Conservation (phyloP, 306 rosid genomes). For the Castanopsis chinensis region DNA sequence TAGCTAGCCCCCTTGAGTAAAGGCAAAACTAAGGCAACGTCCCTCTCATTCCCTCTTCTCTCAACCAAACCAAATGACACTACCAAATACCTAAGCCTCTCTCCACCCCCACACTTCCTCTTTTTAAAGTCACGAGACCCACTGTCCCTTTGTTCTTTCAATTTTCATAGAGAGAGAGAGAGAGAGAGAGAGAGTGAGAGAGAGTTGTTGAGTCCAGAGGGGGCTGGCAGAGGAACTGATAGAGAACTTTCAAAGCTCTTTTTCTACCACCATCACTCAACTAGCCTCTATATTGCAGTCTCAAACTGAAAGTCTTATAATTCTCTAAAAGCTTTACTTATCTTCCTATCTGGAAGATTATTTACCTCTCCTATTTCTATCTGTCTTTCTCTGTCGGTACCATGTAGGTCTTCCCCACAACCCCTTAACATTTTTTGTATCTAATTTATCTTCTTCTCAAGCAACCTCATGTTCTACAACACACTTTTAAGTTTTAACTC, state of each 20-base stretch:
- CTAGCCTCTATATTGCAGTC: slow-evolving; percentile 82
- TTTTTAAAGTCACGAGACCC: slow-evolving; percentile 90
- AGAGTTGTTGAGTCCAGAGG: slow-evolving; percentile 30
- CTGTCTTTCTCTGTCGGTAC: slow-evolving; percentile 60
- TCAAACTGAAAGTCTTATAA: slow-evolving; percentile 73
- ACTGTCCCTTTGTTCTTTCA: slow-evolving; percentile 65
- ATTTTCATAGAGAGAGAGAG: slow-evolving; percentile 30
- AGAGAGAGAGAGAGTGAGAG: slow-evolving; percentile 24
- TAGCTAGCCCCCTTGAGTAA: slow-evolving; percentile 6
- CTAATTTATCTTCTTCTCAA: slow-evolving; percentile 9
- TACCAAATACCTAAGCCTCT: slow-evolving; percentile 29
- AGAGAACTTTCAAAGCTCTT: slow-evolving; percentile 99
- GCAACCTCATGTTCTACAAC: not conserved
- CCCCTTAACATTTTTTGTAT: slow-evolving; percentile 10
- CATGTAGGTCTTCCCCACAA: slow-evolving; percentile 79
- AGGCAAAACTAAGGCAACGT: slow-evolving; percentile 19
- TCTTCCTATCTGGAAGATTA: slow-evolving; percentile 40
- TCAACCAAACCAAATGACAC: slow-evolving; percentile 51
- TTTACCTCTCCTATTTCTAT: slow-evolving; percentile 28
- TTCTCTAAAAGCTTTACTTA: slow-evolving; percentile 37
- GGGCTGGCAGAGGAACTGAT: slow-evolving; percentile 96
- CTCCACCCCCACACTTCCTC: slow-evolving; percentile 14
- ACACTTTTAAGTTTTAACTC: not conserved
- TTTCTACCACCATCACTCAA: slow-evolving; percentile 90
- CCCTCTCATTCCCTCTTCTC: slow-evolving; percentile 28